Base-by-base conservation (phyloP, 2,329 filamentous ascomycete species). In the Teratosphaeria zuluensis region DNA sequence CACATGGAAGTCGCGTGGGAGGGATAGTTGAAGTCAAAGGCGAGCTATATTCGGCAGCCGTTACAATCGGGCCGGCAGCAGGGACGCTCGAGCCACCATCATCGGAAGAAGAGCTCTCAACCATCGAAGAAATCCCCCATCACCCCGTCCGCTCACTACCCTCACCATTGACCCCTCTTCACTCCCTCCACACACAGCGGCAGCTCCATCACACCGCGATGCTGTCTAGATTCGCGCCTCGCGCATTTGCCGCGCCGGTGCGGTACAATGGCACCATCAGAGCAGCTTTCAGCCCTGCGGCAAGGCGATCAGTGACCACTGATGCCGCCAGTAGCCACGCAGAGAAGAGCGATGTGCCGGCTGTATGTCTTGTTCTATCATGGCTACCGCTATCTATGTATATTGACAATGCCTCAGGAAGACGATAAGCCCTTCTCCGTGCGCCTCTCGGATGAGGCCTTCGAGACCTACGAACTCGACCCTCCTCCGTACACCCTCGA, bases 401-500 rank as follows among this genome's bases (percentile, higher is more conserved):
- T 16, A 35, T 16, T 42, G 21, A 32, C 19, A 42, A 1, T 46
- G 16, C 8, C 28, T 58, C 73, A 95, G 91, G 89, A 92, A 76
- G 92, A 96, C 76, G 90, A 96, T 72, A 89, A 95, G 83, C 85
- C 86, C 66, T 97, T 99, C 81, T 84, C 87, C 72, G 85, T 99
- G 75, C 88, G 85, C 72, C 88, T 99, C 75, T 95, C 90, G 75
- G 90, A 96, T 76, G 92, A 97, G 87, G 92, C 90, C 81, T 99
- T 97, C 81, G 94, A 99, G 84, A 96, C 94, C 60, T 99, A 97
- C 80, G 91, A 96, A 82, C 85, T 99, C 74, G 94, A 99, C 79
- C 92, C 92, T 69, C 94, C 94, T 66, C 81, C 90, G 60, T 96
- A 96, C 83, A 92, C 89, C 64, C 80, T 99, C 69, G 82, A 95